A percentile compares a stretch with the other conserved stretches of the same genome.
Conservation (phyloP, 1,284 basidiomycete genomes). For the Tylopilus sp. region DNA sequence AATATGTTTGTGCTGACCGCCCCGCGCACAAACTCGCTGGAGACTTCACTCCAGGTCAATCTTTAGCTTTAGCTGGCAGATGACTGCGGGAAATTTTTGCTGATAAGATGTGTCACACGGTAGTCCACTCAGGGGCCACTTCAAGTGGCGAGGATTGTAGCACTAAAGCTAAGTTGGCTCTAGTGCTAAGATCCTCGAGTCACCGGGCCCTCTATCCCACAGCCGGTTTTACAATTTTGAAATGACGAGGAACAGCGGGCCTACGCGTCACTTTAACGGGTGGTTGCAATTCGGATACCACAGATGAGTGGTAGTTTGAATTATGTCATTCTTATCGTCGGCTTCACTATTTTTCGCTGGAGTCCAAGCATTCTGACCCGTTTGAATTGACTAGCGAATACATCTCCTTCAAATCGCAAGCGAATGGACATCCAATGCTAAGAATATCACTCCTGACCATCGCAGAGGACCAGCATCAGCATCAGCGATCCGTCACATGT, state of each 20-base stretch:
- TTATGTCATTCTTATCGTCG: too few species aligned
- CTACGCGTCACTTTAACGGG: not conserved
- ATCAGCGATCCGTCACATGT: slow-evolving; percentile 1
- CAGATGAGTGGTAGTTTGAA: slow-evolving; percentile 1
- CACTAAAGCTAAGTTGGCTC: too few species aligned
- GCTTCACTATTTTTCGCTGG: not conserved
- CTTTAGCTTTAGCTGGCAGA: too few species aligned
- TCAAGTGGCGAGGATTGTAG: too few species aligned
- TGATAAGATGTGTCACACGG: not conserved
- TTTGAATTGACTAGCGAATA: not conserved
- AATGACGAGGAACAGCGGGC: not conserved
- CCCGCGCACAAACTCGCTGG: too few species aligned
- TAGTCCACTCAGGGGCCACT: not conserved
- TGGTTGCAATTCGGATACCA: not conserved
- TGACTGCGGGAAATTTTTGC: not conserved
- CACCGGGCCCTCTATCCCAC: not conserved
- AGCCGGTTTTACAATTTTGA: not conserved
- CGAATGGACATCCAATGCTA: not conserved
- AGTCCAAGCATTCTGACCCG: not conserved
- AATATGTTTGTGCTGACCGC: too few species aligned
- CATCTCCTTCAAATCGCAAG: not conserved
- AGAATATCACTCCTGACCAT: not conserved
- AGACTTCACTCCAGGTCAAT: too few species aligned
- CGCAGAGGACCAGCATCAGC: not conserved
- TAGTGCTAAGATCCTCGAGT: slow-evolving; percentile 1